A percentile compares a stretch with the other conserved stretches of the same genome.
Evolutionary conservation across 257 asterid genomes (phyloP).

Genomic region (Jasminum sambac): DNA sequence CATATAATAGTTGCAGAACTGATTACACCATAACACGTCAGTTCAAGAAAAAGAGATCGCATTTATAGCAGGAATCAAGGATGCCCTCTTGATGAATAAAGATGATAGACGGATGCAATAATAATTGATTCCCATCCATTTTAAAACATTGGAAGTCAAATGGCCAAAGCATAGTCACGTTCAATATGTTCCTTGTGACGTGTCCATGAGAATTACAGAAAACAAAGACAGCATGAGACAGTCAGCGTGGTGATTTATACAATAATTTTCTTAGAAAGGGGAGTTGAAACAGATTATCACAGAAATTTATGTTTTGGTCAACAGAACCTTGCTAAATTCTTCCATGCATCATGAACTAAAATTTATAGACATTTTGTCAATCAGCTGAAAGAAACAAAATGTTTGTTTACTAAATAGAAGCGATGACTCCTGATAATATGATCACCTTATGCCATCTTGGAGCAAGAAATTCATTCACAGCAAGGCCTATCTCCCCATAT

Average conservation of each 20-base stretch:
- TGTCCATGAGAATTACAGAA: not conserved
- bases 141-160: not conserved
- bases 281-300: not conserved
- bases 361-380: not conserved
- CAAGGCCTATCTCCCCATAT: constrained; percentile 33
- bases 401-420: not conserved
- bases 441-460: constrained; percentile 36
- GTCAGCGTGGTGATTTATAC: not conserved
- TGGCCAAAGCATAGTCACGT: not conserved
- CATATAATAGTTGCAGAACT: not conserved
- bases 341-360: not conserved
- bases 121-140: not conserved
- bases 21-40: not conserved
- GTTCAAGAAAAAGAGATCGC: not conserved
- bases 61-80: not conserved
- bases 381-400: not conserved
- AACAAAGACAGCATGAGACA: not conserved
- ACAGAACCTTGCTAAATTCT: not conserved
- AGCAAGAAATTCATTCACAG: constrained; percentile 34
- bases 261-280: not conserved
- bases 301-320: not conserved
- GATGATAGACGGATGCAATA: not conserved
- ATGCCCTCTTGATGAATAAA: not conserved
- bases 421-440: not conserved
- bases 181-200: not conserved